Conservation (phyloP, 2,329 filamentous ascomycete species). For the Exophiala xenobiotica region DNA sequence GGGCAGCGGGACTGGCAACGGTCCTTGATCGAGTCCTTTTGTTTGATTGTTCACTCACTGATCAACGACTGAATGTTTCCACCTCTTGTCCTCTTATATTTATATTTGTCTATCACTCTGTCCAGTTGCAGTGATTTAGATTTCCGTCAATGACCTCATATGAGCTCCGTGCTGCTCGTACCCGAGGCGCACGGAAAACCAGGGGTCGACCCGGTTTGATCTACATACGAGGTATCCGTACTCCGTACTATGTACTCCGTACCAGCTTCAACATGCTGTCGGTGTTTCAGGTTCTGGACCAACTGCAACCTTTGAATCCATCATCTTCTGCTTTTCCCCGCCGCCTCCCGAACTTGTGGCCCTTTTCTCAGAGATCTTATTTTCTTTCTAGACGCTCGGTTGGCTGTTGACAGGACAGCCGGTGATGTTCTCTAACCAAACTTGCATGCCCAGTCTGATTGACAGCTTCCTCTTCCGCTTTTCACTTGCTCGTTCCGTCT, state of each 20-base stretch:
- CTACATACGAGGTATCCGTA: no score
- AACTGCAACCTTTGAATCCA: slow-evolving; percentile 36
- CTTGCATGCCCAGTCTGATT: no score
- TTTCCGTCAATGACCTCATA: background rate
- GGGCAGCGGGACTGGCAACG: slow-evolving; percentile 9
- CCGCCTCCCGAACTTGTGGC: background rate
- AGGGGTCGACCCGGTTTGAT: background rate
- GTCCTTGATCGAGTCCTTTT: background rate
- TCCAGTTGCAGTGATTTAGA: background rate
- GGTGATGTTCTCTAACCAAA: no score
- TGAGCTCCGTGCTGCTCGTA: background rate
- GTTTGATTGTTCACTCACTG: no score
- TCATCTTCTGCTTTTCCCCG: slow-evolving; percentile 1
- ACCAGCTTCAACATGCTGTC: slow-evolving; percentile 27
- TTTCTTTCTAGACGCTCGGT: no score
- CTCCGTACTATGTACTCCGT: no score
- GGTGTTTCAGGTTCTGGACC: slow-evolving; percentile 43
- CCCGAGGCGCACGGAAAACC: background rate
- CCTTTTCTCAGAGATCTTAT: no score
- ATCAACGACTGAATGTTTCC: no score
- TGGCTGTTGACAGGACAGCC: no score
- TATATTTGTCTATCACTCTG: no score
- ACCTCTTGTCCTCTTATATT: background rate
- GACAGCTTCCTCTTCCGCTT: no score
- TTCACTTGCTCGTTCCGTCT: no score